Percentiles rank a stretch among this genome's conserved stretches.
Evolutionary conservation across 148 eudicot genomes (phyloP).

Genomic region (Polygonum maritimum): DNA sequence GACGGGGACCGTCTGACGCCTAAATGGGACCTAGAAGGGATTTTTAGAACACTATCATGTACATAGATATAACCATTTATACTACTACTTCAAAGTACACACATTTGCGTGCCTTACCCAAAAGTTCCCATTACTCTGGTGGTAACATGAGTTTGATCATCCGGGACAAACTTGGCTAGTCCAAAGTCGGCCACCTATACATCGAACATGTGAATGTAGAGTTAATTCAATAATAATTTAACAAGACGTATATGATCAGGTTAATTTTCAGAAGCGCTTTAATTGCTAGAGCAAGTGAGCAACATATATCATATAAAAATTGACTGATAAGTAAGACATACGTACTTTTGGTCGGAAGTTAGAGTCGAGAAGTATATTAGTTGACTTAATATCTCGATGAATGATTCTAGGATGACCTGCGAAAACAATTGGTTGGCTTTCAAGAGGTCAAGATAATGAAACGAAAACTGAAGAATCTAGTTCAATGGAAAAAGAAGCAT

Average conservation of each 20-base stretch:
- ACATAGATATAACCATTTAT: no score
- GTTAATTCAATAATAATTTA: no score
- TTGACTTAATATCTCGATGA: constrained; percentile 4
- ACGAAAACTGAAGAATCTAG: background rate
- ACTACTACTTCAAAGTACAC: background rate
- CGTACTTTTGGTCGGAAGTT: constrained; percentile 2
- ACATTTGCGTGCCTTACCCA: background rate
- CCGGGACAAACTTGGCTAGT: background rate
- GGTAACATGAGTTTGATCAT: background rate
- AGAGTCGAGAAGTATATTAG: constrained; percentile 10
- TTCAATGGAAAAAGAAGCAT: background rate
- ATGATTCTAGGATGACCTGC: background rate
- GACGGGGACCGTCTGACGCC: no score
- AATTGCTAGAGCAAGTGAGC: no score
- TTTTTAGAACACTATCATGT: no score
- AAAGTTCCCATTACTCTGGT: background rate
- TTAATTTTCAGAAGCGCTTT: no score
- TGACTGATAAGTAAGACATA: no score
- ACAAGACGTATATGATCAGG: no score
- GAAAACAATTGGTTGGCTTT: background rate
- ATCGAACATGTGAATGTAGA: no score
- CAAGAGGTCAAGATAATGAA: background rate
- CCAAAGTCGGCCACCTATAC: background rate
- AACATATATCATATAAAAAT: no score
- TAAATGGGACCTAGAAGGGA: no score